Conservation (phyloP, 148 eudicot genomes). For the Vaccinium macrocarpon region DNA sequence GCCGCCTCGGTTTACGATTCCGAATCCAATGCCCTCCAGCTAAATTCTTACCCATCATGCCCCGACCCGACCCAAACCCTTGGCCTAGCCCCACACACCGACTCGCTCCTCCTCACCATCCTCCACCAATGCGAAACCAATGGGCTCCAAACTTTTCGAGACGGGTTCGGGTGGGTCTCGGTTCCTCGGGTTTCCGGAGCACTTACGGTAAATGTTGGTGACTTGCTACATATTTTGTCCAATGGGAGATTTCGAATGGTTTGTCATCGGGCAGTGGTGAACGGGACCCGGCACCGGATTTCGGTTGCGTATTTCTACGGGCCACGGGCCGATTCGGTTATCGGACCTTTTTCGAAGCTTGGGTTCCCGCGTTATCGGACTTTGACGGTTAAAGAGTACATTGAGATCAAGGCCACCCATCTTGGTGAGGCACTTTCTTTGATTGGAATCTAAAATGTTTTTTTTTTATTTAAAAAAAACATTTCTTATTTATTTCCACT, state of each 20-base stretch:
- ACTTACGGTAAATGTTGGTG: slow-evolving; percentile 61
- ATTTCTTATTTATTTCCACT: background rate
- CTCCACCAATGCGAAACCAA: slow-evolving; percentile 48
- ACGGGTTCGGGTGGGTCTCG: slow-evolving; percentile 51
- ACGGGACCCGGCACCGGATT: slow-evolving; percentile 37
- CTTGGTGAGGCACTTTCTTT: slow-evolving; percentile 38
- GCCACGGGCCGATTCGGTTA: slow-evolving; percentile 37
- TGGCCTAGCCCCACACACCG: slow-evolving; percentile 72
- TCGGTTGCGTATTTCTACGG: slow-evolving; percentile 61
- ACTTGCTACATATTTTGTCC: slow-evolving; percentile 56
- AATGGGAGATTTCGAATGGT: slow-evolving; percentile 46
- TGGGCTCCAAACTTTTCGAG: slow-evolving; percentile 53
- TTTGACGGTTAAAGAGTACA: slow-evolving; percentile 48
- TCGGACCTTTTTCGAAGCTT: slow-evolving; percentile 40
- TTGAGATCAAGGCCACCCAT: slow-evolving; percentile 42
- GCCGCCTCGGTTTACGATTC: slow-evolving; percentile 17
- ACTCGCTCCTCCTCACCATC: slow-evolving; percentile 61
- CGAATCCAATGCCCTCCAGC: slow-evolving; percentile 41
- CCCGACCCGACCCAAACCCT: slow-evolving; percentile 54
- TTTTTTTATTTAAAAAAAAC: background rate
- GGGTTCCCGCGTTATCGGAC: slow-evolving; percentile 29
- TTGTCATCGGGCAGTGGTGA: slow-evolving; percentile 54
- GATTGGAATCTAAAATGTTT: slow-evolving; percentile 10
- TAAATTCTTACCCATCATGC: slow-evolving; percentile 70
- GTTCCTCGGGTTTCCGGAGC: slow-evolving; percentile 45